Conservation (phyloP, 202 grass and related monocot genomes). For the Setaria viridis region DNA sequence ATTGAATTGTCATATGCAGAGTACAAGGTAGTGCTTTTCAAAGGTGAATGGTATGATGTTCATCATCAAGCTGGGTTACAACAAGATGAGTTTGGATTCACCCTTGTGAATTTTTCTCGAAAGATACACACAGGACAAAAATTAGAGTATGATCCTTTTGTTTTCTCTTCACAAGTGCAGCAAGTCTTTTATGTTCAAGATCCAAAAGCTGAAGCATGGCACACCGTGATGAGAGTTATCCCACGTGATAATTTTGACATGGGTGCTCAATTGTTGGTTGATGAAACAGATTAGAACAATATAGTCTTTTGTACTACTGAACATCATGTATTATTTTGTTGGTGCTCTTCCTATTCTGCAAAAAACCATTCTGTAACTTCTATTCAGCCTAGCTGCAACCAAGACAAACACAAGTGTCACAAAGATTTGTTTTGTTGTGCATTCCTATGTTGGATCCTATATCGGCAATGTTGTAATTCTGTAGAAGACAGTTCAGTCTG, state of each 20-base stretch:
- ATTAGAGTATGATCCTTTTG: slow-evolving; percentile 21
- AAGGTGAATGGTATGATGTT: slow-evolving; percentile 31
- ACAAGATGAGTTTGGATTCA: slow-evolving; percentile 30
- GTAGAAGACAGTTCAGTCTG: too few species aligned
- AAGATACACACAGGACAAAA: background rate
- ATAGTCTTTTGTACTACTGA: too few species aligned
- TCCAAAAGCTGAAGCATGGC: slow-evolving; percentile 6
- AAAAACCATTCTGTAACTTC: too few species aligned
- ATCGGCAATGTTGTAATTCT: too few species aligned
- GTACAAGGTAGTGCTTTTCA: slow-evolving; percentile 29
- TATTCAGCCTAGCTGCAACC: too few species aligned
- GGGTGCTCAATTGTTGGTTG: background rate
- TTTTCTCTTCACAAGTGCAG: slow-evolving; percentile 21
- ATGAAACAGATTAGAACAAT: background rate
- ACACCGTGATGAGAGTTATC: background rate
- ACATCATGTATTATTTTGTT: too few species aligned
- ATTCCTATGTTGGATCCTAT: too few species aligned
- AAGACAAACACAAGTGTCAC: too few species aligned
- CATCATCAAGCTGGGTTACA: slow-evolving; percentile 1
- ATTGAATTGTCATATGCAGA: slow-evolving; percentile 2
- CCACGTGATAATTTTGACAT: slow-evolving; percentile 5
- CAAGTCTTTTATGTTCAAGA: slow-evolving; percentile 28
- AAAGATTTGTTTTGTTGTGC: too few species aligned
- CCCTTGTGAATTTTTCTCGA: slow-evolving; percentile 11
- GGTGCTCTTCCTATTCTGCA: too few species aligned